Conservation (phyloP, 805 yeast species). For the Saccharomyces mikatae region DNA sequence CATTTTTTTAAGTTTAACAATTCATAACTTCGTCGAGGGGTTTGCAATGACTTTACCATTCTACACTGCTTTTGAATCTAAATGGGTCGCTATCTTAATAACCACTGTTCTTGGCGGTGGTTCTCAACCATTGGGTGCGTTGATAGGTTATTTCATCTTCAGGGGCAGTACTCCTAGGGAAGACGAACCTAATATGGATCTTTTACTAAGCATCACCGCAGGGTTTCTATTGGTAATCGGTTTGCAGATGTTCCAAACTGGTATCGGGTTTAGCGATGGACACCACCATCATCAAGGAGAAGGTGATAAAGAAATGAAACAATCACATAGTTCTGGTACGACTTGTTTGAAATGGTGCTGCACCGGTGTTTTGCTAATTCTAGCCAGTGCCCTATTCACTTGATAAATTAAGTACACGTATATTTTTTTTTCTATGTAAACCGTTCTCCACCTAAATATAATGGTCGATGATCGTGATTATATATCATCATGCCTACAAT, state of each 20-base stretch:
- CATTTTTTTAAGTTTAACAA: constrained; percentile 73
- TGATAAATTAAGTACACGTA: not conserved
- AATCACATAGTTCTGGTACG: constrained; percentile 28
- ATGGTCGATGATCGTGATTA: not conserved
- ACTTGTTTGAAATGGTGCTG: constrained; percentile 31
- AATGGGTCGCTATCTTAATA: constrained; percentile 53
- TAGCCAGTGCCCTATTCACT: constrained; percentile 21
- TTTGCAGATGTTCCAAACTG: constrained; percentile 77
- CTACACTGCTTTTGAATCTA: constrained; percentile 61
- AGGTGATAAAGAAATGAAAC: constrained; percentile 16
- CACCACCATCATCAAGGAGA: constrained; percentile 35
- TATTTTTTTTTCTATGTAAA: not conserved
- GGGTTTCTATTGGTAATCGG: constrained; percentile 82
- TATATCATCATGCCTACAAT: not conserved
- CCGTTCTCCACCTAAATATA: not conserved
- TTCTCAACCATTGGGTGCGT: constrained; percentile 87
- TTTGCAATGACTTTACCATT: constrained; percentile 88
- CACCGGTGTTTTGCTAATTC: constrained; percentile 25
- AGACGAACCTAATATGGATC: constrained; percentile 29
- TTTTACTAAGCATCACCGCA: constrained; percentile 62
- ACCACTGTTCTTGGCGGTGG: constrained; percentile 70
- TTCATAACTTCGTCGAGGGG: constrained; percentile 92
- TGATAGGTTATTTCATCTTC: constrained; percentile 52
- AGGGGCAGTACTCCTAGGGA: constrained; percentile 32
- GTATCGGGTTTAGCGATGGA: constrained; percentile 70